Evolutionary conservation across 2,329 filamentous ascomycete genomes (phyloP).

Genomic region (Pezicula rhizophila): DNA sequence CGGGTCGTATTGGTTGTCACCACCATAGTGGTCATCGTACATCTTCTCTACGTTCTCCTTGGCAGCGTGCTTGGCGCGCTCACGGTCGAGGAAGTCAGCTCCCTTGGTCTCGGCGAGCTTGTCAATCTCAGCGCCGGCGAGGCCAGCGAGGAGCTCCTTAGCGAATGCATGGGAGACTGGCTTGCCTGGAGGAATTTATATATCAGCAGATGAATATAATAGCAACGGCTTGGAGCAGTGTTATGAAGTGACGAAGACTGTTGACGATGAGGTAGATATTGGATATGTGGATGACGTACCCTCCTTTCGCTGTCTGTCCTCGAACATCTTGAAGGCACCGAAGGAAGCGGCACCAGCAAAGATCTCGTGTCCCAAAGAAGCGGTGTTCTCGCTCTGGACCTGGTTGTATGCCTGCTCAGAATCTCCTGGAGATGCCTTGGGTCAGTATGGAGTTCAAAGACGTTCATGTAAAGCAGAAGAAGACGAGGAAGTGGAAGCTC

Average conservation of each 20-base stretch:
- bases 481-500: slow-evolving; percentile 1
- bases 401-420: slow-evolving; percentile 37
- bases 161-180: slow-evolving; percentile 66
- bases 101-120: slow-evolving; percentile 68
- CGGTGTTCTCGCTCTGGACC: slow-evolving; percentile 44
- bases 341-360: slow-evolving; percentile 72
- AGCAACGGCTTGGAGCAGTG: not conserved
- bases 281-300: slow-evolving; percentile 37
- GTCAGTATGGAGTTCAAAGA: not conserved
- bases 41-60: slow-evolving; percentile 51
- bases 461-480: not conserved
- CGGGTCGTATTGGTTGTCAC: slow-evolving; percentile 49
- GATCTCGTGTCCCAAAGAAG: slow-evolving; percentile 65
- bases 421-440: slow-evolving; percentile 28
- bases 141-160: slow-evolving; percentile 68
- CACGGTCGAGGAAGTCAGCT: slow-evolving; percentile 50
- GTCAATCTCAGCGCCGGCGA: slow-evolving; percentile 71
- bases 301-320: slow-evolving; percentile 66
- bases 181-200: slow-evolving; percentile 45
- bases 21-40: slow-evolving; percentile 57
- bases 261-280: not conserved
- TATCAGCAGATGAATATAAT: not conserved
- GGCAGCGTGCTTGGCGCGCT: slow-evolving; percentile 53
- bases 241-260: not conserved
- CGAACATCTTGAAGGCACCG: slow-evolving; percentile 73